A percentile compares a stretch with the other conserved stretches of the same genome.
Conservation (phyloP, 345 rosid species). For the Populus alba region DNA sequence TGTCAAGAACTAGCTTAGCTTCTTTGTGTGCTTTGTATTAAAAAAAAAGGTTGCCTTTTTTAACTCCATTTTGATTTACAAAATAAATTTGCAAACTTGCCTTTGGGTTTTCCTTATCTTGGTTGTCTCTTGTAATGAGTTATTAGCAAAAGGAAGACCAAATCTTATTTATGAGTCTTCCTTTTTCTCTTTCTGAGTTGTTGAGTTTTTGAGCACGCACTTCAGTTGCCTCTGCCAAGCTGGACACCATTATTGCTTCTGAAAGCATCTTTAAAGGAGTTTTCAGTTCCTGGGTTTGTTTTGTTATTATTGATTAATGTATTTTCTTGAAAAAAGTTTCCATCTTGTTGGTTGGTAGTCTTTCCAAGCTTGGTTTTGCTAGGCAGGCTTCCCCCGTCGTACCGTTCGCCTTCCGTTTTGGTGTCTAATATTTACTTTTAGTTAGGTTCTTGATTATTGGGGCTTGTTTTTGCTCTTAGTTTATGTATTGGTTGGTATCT, state of each 20-base stretch:
- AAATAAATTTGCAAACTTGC: slow-evolving; percentile 10
- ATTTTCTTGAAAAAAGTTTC: slow-evolving; percentile 4
- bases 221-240: slow-evolving; percentile 20
- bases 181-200: slow-evolving; percentile 25
- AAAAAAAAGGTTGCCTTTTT: slow-evolving; percentile 18
- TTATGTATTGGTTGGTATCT: slow-evolving; percentile 17
- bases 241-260: slow-evolving; percentile 32
- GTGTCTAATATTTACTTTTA: not conserved
- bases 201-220: slow-evolving; percentile 15
- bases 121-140: slow-evolving; percentile 7
- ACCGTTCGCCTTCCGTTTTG: not conserved
- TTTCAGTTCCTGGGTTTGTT: slow-evolving; percentile 1
- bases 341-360: not conserved
- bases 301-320: not conserved
- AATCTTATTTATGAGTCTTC: slow-evolving; percentile 2
- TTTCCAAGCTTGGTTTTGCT: no score
- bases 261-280: not conserved
- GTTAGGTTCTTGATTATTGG: not conserved
- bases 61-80: slow-evolving; percentile 12
- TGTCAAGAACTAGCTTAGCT: not conserved
- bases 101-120: slow-evolving; percentile 8
- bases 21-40: not conserved
- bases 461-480: not conserved
- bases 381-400: no score
- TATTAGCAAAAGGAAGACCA: slow-evolving; percentile 12